Conservation (phyloP, 371 early-diverging fungal species). For the Nosema granulosis region DNA sequence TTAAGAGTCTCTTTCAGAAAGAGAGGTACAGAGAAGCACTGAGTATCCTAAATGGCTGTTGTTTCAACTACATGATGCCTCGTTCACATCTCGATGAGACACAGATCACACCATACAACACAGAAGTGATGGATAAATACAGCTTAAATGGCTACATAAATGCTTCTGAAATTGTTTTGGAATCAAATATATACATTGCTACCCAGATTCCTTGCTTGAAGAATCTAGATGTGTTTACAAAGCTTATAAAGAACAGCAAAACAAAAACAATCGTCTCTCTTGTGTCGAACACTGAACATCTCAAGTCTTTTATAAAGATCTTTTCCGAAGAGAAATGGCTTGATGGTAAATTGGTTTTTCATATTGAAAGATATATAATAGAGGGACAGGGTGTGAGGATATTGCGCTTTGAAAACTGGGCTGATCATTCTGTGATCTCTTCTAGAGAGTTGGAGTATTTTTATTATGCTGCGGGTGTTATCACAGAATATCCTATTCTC, state of each 20-base stretch:
- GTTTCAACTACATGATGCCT: too few relatives aligned
- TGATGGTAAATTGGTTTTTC: constrained; percentile 18
- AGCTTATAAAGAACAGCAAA: constrained; percentile 37
- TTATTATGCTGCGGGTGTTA: constrained; percentile 14
- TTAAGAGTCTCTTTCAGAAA: too few relatives aligned
- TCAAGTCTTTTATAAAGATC: too few relatives aligned
- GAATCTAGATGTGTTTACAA: constrained; percentile 27
- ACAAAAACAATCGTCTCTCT: constrained; percentile 43
- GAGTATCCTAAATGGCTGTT: too few relatives aligned
- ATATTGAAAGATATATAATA: constrained; percentile 36
- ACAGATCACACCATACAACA: constrained; percentile 43
- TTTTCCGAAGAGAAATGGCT: constrained; percentile 28
- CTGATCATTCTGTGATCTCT: constrained; percentile 24
- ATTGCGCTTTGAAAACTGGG: constrained; percentile 45
- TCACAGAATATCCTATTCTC: constrained; percentile 68
- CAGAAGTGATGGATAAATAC: constrained; percentile 33
- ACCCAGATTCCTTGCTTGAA: constrained; percentile 39
- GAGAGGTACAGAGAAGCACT: too few relatives aligned
- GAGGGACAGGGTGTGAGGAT: constrained; percentile 24
- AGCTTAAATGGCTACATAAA: constrained; percentile 43
- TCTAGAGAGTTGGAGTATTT: constrained; percentile 26
- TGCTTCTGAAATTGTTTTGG: constrained; percentile 31
- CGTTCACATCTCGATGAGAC: too few relatives aligned
- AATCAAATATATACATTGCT: constrained; percentile 29
- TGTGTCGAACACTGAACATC: constrained; percentile 8